Evolutionary conservation across 1,284 basidiomycete species (phyloP).

Genomic region (Lignosus rhinocerotis): DNA sequence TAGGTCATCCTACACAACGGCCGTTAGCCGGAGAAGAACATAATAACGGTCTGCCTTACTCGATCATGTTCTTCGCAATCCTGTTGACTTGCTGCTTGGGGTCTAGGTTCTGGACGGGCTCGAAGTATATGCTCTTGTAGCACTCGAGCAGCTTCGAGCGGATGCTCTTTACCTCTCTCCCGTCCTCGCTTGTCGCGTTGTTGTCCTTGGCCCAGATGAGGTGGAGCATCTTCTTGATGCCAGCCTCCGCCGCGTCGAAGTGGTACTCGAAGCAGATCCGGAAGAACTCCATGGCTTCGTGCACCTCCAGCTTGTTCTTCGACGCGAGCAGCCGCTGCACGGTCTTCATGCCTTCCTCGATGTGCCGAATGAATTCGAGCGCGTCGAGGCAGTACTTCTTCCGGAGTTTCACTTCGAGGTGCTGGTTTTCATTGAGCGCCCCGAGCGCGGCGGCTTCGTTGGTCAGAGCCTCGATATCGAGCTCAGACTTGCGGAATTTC

Average conservation of each 20-base stretch:
- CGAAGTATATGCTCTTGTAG: slow-evolving; percentile 90
- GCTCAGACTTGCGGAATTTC: slow-evolving; percentile 66
- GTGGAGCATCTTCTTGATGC: slow-evolving; percentile 96
- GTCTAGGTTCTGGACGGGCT: slow-evolving; percentile 67
- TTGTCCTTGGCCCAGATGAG: slow-evolving; percentile 98
- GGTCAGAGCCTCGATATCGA: slow-evolving; percentile 63
- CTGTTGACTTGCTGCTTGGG: slow-evolving; percentile 87
- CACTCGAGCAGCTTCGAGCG: slow-evolving; percentile 88
- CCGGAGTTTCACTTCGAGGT: slow-evolving; percentile 74
- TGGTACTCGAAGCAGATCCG: slow-evolving; percentile 83
- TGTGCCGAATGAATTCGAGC: slow-evolving; percentile 80
- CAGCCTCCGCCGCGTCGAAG: slow-evolving; percentile 73
- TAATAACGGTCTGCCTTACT: slow-evolving; percentile 52
- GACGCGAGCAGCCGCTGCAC: slow-evolving; percentile 84
- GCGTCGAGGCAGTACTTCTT: slow-evolving; percentile 91
- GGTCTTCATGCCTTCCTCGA: slow-evolving; percentile 79
- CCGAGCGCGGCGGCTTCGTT: slow-evolving; percentile 71
- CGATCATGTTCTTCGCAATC: slow-evolving; percentile 99
- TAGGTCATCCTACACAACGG: slow-evolving; percentile 71
- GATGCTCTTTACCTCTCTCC: slow-evolving; percentile 88
- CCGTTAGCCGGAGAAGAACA: neutral
- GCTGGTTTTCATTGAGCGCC: slow-evolving; percentile 62
- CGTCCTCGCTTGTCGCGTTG: slow-evolving; percentile 80
- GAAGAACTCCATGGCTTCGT: slow-evolving; percentile 97
- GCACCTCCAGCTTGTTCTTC: slow-evolving; percentile 90